phyloP scores from a whole-genome alignment of 345 rosid genomes.

The Salix purpurea region DNA sequence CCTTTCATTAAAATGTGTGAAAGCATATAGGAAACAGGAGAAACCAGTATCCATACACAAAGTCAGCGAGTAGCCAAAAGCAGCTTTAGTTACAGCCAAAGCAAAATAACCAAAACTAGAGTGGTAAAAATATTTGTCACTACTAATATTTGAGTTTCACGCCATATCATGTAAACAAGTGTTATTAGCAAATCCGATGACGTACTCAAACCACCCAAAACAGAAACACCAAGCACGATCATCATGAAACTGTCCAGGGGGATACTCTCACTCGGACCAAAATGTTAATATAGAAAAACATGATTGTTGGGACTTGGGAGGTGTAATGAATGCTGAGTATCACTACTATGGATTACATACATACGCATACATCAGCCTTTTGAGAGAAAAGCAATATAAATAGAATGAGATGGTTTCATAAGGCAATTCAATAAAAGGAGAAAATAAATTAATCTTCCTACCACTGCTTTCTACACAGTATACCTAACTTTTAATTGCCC shows the following conservation, averaged over 20 bases:
- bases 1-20: not conserved
- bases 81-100: not conserved
- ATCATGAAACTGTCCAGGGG: constrained; percentile 16
- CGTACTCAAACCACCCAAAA: constrained; percentile 67
- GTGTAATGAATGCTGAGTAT: not conserved
- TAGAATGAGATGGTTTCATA: not conserved
- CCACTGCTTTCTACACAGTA: not conserved
- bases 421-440: not conserved
- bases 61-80: not conserved
- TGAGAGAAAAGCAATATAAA: too few species aligned
- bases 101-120: not conserved
- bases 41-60: not conserved
- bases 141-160: not conserved
- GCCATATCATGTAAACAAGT: not conserved
- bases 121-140: not conserved
- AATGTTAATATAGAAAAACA: not conserved
- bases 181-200: constrained; percentile 46
- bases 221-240: constrained; percentile 57
- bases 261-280: not conserved
- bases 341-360: not conserved
- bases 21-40: not conserved
- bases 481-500: not conserved
- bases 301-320: not conserved
- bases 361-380: not conserved
- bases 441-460: not conserved